Conservation (phyloP, 202 grass and related monocot genomes). For the Panicum virgatum region DNA sequence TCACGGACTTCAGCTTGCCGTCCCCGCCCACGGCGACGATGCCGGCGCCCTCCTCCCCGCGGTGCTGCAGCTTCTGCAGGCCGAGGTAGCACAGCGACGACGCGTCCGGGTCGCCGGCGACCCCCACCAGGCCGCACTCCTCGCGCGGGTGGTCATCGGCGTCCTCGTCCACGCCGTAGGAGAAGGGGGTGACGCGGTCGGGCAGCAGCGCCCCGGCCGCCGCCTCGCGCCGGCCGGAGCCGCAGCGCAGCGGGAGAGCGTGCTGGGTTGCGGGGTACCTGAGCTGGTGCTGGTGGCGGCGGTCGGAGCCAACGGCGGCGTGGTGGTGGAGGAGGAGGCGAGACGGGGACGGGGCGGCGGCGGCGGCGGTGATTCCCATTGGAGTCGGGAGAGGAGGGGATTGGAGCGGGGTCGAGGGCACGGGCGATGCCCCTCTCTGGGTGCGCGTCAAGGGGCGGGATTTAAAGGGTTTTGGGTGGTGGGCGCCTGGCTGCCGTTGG, state of each 20-base stretch:
- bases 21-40: constrained; percentile 57
- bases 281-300: background rate
- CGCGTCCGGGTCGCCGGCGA: constrained; percentile 68
- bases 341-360: background rate
- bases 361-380: constrained; percentile 36
- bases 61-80: constrained; percentile 81
- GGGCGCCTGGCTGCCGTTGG: constrained; percentile 21
- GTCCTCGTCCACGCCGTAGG: background rate
- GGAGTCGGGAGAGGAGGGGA: background rate
- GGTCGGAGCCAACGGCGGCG: background rate
- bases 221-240: background rate
- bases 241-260: constrained; percentile 28
- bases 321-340: constrained; percentile 31
- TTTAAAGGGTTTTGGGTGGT: constrained; percentile 32
- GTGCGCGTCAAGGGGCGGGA: constrained; percentile 31
- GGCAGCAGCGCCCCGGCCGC: constrained; percentile 32
- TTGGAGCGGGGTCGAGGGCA: background rate
- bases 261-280: constrained; percentile 20
- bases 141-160: constrained; percentile 69
- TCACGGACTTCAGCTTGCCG: constrained; percentile 60
- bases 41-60: constrained; percentile 71
- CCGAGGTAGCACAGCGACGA: constrained; percentile 61
- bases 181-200: constrained; percentile 35
- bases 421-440: constrained; percentile 21
- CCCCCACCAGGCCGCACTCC: constrained; percentile 75